These are phyloP conservation scores for Vitis vinifera DNA, from an alignment of 164 flowering plant genomes.

Conservation along the genomic window ASM3070453v1 NC_081808.1:529501-530000, in stretches of 20 bases:
- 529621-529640: conserved; percentile 55
- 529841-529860: conserved; percentile 65
- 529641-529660: conserved; percentile 99
- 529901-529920: not conserved
- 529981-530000: not conserved
- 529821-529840: conserved; percentile 75
- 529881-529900: not conserved
- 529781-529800: conserved; percentile 84
- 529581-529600: no score
- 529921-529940: not conserved
- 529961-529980: not conserved
- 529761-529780: conserved; percentile 79
- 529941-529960: not conserved
- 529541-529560: no score
- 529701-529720: conserved; percentile 91
- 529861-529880: not conserved
- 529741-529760: conserved; percentile 85
- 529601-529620: not conserved
- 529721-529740: conserved; percentile 85
- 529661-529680: conserved; percentile 81
- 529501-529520: no score
- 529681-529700: conserved; percentile 80
- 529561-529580: no score
- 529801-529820: conserved; percentile 99
- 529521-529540: no score